Conservation (phyloP, 2,329 filamentous ascomycete genomes). For the Calonectria crousiana region DNA sequence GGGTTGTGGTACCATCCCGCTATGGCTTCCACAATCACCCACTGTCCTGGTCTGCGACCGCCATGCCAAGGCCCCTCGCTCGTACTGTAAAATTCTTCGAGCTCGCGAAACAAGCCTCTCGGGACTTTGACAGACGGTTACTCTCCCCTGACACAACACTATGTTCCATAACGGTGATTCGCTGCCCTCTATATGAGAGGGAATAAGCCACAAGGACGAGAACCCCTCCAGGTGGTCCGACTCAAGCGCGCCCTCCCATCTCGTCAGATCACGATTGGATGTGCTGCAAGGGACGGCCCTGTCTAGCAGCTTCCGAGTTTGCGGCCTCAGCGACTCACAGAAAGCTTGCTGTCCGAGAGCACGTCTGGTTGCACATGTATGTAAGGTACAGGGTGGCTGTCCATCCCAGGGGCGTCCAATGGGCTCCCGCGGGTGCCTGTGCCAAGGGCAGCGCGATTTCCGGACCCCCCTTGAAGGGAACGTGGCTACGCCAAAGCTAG, state of each 20-base stretch:
- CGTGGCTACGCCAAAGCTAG: not conserved
- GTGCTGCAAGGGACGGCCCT: conserved; percentile 40
- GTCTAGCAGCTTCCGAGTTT: conserved; percentile 38
- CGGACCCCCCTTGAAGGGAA: not conserved
- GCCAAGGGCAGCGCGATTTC: conserved; percentile 23
- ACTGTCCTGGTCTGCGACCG: conserved; percentile 1
- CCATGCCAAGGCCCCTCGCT: not conserved
- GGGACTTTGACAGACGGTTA: not conserved
- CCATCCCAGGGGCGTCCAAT: conserved; percentile 44
- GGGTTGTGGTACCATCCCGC: conserved; percentile 39
- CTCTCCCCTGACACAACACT: conserved; percentile 3
- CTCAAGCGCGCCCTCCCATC: conserved; percentile 32
- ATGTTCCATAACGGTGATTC: not conserved
- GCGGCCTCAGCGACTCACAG: conserved; percentile 7
- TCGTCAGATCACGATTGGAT: conserved; percentile 36
- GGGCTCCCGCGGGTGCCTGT: conserved; percentile 39
- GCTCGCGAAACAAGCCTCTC: conserved; percentile 5
- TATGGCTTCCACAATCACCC: conserved; percentile 24
- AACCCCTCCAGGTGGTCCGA: conserved; percentile 32
- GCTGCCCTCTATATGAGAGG: not conserved
- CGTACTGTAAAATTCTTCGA: not conserved
- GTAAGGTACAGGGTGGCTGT: conserved; percentile 42
- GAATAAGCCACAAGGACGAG: not conserved
- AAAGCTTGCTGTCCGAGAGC: not conserved
- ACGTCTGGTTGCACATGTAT: conserved; percentile 9